A percentile compares a stretch with the other conserved stretches of the same genome.
phyloP scores from a whole-genome alignment of 305 asterid species.

The Coffea humblotiana region DNA sequence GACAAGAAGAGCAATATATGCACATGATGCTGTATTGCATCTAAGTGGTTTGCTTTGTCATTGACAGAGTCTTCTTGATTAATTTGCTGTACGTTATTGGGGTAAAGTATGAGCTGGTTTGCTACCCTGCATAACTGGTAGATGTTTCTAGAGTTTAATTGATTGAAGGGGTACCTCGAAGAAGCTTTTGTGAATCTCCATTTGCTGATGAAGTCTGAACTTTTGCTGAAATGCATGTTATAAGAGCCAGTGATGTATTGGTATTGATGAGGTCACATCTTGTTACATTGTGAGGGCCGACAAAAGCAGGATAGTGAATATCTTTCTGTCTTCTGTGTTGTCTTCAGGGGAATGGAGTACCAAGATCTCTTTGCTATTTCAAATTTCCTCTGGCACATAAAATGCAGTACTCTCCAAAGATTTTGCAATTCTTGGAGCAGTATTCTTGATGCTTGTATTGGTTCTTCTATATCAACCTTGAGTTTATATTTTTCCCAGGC shows the following conservation, averaged over 20 bases:
- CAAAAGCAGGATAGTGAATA: slow-evolving; percentile 14
- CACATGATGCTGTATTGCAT: not conserved
- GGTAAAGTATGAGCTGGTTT: slow-evolving; percentile 1
- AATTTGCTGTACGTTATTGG: not conserved
- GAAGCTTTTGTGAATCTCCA: slow-evolving; percentile 15
- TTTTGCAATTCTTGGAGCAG: slow-evolving; percentile 19
- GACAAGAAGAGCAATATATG: not conserved
- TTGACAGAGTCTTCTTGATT: slow-evolving; percentile 9
- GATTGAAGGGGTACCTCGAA: slow-evolving; percentile 13
- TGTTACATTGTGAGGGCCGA: not conserved
- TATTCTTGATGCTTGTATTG: slow-evolving; percentile 23
- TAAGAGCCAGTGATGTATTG: slow-evolving; percentile 2
- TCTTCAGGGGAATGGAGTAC: slow-evolving; percentile 10
- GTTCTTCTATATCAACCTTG: slow-evolving; percentile 18
- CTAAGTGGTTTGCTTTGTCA: slow-evolving; percentile 9
- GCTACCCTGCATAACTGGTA: not conserved
- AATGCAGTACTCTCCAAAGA: not conserved
- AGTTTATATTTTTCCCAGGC: slow-evolving; percentile 2
- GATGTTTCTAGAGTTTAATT: slow-evolving; percentile 11
- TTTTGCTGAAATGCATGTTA: not conserved
- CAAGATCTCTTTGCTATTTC: not conserved
- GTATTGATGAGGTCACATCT: slow-evolving; percentile 4
- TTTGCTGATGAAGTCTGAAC: slow-evolving; percentile 3
- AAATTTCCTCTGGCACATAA: not conserved
- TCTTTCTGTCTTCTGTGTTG: slow-evolving; percentile 4